Evolutionary conservation across 2,329 filamentous ascomycete species (phyloP), one percentile per base, ranked within the genome.

Genomic region (Cordyceps pruinosa): DNA sequence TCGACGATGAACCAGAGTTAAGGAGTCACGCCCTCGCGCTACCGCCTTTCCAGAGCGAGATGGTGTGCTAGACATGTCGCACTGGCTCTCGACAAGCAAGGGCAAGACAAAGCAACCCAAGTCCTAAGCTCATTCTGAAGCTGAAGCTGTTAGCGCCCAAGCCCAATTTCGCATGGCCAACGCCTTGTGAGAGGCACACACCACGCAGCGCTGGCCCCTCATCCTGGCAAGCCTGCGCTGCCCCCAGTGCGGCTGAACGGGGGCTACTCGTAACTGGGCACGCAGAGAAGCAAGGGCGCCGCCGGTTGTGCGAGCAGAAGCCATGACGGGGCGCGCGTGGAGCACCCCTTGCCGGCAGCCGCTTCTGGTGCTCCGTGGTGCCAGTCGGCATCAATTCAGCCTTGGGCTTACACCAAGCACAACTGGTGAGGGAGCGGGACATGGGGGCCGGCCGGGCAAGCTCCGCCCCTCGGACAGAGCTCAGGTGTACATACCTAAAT

Each of bases 191-290:
- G 8, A 49, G 30, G 15, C 46, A 25, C 10, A 8, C 19, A 5
- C 46, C 46, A 34, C 45, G 23, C 3, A 34, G 47, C 32, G 19
- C 39, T n/a, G n/a, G n/a, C 37, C 19, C 50, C 25, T 21, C 3
- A 51, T 41, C 48, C 48, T 17, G 32, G 49, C 19, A 42, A 6
- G 28, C 6, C 34, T 25, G 4, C 25, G 21, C 39, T 42, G 5
- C 37, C 46, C 54, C 54, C 46, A 37, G 28, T 57, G 54, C 54
- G 54, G 54, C 54, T 57, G 54, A 57, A 50, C 37, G 46, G 37
- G 44, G 51, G 35, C 28, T 30, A n/a, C 21, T 45, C 17, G 37
- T 32, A 19, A 19, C n/a, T 23, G 10, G n/a, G n/a, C n/a, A n/a
- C n/a, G n/a, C n/a, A n/a, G n/a, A n/a, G n/a, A n/a, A n/a, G n/a